A percentile compares a stretch with the other conserved stretches of the same genome.
These are phyloP conservation scores for Dichomitus squalens DNA, from an alignment of 1,284 basidiomycete species.

Conservation along the genomic window DNA sequence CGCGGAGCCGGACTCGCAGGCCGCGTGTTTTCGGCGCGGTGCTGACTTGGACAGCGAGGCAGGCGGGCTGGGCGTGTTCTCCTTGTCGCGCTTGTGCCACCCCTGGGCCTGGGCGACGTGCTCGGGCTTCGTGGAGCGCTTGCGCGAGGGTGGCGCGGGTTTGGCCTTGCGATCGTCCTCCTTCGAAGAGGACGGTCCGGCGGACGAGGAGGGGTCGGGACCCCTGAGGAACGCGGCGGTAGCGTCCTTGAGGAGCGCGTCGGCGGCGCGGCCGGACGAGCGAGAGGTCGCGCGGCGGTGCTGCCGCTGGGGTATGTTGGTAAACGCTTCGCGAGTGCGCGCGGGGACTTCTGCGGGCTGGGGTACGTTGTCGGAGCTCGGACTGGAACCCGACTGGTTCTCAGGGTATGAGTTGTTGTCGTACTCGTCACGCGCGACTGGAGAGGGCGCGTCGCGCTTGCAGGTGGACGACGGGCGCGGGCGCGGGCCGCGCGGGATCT, in stretches of 20 bases:
- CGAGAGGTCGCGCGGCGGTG: conserved; percentile 18
- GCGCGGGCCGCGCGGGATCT: conserved; percentile 31
- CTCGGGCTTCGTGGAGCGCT: conserved; percentile 5
- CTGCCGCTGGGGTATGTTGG: conserved; percentile 14
- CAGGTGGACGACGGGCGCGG: conserved; percentile 19
- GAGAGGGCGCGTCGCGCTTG: conserved; percentile 3
- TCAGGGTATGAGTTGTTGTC: neutral
- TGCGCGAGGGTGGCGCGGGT: conserved; percentile 2
- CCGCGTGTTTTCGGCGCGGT: neutral
- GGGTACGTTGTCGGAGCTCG: neutral
- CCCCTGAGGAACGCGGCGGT: neutral
- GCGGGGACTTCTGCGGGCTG: neutral
- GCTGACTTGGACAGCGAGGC: neutral
- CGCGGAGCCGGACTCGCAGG: too few relatives aligned
- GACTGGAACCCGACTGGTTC: neutral
- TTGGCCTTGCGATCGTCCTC: conserved; percentile 1
- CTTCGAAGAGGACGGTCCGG: neutral
- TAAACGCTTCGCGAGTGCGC: conserved; percentile 16
- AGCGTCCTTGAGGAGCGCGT: neutral
- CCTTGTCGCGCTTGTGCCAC: conserved; percentile 25
- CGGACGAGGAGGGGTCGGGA: neutral
- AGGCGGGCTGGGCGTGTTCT: conserved; percentile 28
- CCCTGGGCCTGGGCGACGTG: neutral
- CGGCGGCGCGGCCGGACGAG: neutral
- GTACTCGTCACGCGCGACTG: neutral